phyloP scores from a whole-genome alignment of 2,329 filamentous ascomycete genomes.

The Diaporthe humulicola region DNA sequence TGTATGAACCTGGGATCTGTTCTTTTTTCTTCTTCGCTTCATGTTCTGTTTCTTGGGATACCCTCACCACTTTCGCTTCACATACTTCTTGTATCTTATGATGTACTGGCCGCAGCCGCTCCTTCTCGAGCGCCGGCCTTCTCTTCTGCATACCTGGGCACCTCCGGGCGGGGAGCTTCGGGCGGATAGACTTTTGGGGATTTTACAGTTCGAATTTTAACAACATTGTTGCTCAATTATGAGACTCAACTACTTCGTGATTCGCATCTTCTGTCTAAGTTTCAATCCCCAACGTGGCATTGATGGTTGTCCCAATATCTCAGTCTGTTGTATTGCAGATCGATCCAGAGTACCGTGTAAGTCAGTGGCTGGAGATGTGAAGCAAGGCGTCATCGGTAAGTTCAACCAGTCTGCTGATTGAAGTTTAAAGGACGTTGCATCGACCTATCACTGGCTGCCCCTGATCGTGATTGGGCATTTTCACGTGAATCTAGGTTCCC shows the following conservation, averaged over 20 bases:
- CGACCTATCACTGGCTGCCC: background rate
- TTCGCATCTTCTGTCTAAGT: background rate
- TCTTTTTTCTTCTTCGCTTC: constrained; percentile 6
- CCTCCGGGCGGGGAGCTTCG: constrained; percentile 21
- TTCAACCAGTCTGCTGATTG: background rate
- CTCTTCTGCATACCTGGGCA: constrained; percentile 27
- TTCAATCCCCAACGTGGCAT: background rate
- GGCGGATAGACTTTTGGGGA: background rate
- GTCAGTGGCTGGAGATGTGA: background rate
- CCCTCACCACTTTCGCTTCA: constrained; percentile 22
- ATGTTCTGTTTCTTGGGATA: background rate
- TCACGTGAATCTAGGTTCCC: background rate
- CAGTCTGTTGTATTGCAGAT: background rate
- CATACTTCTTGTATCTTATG: background rate
- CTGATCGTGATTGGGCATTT: background rate
- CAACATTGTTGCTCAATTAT: background rate
- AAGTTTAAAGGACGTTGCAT: background rate
- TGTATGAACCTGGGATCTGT: constrained; percentile 5
- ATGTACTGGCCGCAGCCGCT: background rate
- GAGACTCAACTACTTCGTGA: background rate
- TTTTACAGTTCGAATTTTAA: background rate
- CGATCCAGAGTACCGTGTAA: background rate
- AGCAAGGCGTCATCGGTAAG: background rate
- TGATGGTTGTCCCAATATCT: background rate
- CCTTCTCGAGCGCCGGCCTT: background rate